Conservation (phyloP, 306 rosid genomes). For the Glycine latifolia region DNA sequence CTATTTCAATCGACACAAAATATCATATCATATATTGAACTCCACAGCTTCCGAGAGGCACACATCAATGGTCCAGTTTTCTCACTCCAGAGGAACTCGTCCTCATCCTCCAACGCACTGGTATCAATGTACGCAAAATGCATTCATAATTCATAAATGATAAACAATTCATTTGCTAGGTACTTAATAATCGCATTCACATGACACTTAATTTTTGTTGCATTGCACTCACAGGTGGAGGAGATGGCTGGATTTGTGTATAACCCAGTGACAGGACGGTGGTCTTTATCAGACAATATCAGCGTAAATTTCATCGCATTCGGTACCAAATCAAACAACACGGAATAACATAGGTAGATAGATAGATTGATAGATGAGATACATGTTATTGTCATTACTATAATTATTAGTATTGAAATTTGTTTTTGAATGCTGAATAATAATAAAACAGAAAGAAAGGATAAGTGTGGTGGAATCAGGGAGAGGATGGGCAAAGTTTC, state of each 20-base stretch:
- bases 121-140: constrained; percentile 62
- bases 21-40: neutral
- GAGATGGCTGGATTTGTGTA: constrained; percentile 94
- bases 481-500: too few species aligned
- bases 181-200: neutral
- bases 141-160: neutral
- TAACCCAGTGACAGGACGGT: constrained; percentile 81
- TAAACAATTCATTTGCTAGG: neutral
- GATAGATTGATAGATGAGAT: constrained; percentile 11
- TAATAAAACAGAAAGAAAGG: too few species aligned
- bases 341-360: neutral
- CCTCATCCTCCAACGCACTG: constrained; percentile 76
- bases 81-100: constrained; percentile 84
- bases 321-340: constrained; percentile 63
- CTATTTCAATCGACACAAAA: neutral
- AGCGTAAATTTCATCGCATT: constrained; percentile 84
- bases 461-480: too few species aligned
- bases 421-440: too few species aligned
- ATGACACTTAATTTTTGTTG: constrained; percentile 4
- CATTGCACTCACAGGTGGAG: constrained; percentile 61
- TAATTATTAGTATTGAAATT: too few species aligned
- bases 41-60: constrained; percentile 87
- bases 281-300: constrained; percentile 85
- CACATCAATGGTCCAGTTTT: constrained; percentile 88
- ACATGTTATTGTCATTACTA: too few species aligned